Base-by-base conservation (phyloP, 2,329 filamentous ascomycete genomes). In the Penicillium fuscoglaucum region DNA sequence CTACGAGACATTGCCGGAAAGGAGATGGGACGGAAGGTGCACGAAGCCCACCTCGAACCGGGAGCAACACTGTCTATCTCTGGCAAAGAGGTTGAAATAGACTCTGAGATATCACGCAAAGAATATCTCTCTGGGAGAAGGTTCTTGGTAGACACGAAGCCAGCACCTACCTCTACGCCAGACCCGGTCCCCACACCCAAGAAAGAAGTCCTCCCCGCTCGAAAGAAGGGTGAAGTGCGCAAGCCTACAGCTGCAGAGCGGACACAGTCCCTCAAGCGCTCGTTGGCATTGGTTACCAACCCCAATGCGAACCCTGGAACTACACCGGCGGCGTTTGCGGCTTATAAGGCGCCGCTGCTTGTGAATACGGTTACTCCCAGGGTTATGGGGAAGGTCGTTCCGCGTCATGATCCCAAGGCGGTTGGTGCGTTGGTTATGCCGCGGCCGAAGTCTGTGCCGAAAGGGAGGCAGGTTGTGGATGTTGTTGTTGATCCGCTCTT, bases 401-500 rank as follows among this genome's bases (percentile, higher is more conserved):
- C 88, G n/a, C 84, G 87, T 31, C 87, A 90, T 72, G 84, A 89
- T 67, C 86, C 87, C 0, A 78, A 75, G 33, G 79, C 80, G 4
- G 77, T 81, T 6, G 83, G 83, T 44, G 86, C 88, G 1, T 72
- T 90, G 29, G 81, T 90, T 6, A 90, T 91, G 87, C 85, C 83
- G 67, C 78, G 86, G 31, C 87, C 85, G 2, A 75, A 70, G 24
- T 72, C 75, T 13, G 80, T 79, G 47, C 83, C 85, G 0, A 82
- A 81, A 58, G 87, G 86, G 1, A 89, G 86, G 68, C 82, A 85
- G 52, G 78, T 89, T 49, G 87, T 90, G 1, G 88, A 90, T 71
- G 88, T 91, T 1, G 88, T 90, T 0, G 80, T 91, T 3, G 88
- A 91, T 70, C 88, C 88, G 2, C 73, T 88, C 12, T 70, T 91